Evolutionary conservation across 106 monocot species (phyloP).

Genomic region (Narthecium ossifragum): DNA sequence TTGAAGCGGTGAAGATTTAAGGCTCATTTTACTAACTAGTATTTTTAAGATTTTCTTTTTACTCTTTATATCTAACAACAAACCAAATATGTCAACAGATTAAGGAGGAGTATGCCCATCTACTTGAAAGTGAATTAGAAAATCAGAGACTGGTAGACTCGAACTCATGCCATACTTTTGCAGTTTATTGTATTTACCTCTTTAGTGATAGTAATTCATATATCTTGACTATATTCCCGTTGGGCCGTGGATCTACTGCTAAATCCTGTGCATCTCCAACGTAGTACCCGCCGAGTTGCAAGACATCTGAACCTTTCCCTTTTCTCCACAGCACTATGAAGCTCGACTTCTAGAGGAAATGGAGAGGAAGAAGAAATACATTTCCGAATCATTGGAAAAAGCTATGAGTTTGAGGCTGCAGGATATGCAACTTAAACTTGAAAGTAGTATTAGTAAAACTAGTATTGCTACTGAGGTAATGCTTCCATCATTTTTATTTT

Average conservation of each 20-base stretch:
- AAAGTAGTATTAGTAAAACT: conserved; percentile 45
- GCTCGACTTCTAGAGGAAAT: conserved; percentile 52
- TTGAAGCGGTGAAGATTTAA: conserved; percentile 54
- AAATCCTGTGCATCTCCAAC: no score
- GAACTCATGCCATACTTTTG: neutral
- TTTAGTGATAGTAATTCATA: no score
- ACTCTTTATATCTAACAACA: neutral
- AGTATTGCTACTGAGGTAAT: conserved; percentile 53
- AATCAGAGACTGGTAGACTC: conserved; percentile 59
- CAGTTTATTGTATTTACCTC: neutral
- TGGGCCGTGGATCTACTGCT: no score
- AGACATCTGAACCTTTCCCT: no score
- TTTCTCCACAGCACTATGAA: conserved; percentile 71
- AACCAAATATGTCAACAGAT: conserved; percentile 35
- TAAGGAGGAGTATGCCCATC: conserved; percentile 70
- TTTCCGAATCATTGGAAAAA: conserved; percentile 64
- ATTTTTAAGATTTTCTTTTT: neutral
- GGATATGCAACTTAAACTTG: conserved; percentile 58
- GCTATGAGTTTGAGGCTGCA: conserved; percentile 53
- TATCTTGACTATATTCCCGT: no score
- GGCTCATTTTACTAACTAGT: neutral
- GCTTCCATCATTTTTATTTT: neutral
- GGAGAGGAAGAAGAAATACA: conserved; percentile 38
- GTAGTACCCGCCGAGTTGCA: no score
- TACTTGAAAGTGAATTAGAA: conserved; percentile 80